Evolutionary conservation across 2,329 filamentous ascomycete genomes (phyloP).

Genomic region (Microdochium bolleyi): DNA sequence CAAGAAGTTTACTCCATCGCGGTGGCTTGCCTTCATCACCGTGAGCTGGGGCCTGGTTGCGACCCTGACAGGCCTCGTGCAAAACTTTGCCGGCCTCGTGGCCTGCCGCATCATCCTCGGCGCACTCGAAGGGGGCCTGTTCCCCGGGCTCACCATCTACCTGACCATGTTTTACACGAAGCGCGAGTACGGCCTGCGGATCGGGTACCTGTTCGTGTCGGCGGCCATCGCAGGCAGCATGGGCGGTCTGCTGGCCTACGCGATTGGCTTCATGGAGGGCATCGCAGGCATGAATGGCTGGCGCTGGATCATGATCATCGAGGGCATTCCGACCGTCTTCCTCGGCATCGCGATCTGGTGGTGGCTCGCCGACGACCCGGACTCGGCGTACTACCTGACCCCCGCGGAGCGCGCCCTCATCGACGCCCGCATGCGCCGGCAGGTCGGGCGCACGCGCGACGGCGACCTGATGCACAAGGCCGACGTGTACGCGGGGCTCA

Average conservation of each 20-base stretch:
- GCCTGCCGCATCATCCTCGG: conserved; percentile 41
- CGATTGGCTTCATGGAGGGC: conserved; percentile 56
- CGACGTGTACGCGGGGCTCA: conserved; percentile 46
- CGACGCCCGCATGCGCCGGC: conserved; percentile 16
- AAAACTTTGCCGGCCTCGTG: conserved; percentile 10
- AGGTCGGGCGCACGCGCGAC: conserved; percentile 18
- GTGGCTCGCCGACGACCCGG: conserved; percentile 49
- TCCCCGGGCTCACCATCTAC: conserved; percentile 50
- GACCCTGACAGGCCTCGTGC: conserved; percentile 12
- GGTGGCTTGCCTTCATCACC: conserved; percentile 12
- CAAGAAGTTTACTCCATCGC: conserved; percentile 22
- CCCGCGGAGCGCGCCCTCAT: conserved; percentile 37
- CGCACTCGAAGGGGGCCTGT: conserved; percentile 49
- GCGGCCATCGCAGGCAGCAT: conserved; percentile 53
- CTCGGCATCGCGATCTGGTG: conserved; percentile 47
- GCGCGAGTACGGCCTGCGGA: conserved; percentile 39
- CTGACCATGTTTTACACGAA: conserved; percentile 59
- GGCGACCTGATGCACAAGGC: conserved; percentile 27
- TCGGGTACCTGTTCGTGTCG: conserved; percentile 57
- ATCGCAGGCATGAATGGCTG: conserved; percentile 48
- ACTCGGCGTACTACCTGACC: conserved; percentile 49
- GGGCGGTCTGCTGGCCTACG: conserved; percentile 58
- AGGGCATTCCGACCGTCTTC: conserved; percentile 47
- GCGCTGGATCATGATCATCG: conserved; percentile 58
- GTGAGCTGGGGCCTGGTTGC: conserved; percentile 16